These are phyloP conservation scores for Suhomyces atakaporum DNA, from an alignment of 1,139 yeast species.

Conservation along the genomic window DNA sequence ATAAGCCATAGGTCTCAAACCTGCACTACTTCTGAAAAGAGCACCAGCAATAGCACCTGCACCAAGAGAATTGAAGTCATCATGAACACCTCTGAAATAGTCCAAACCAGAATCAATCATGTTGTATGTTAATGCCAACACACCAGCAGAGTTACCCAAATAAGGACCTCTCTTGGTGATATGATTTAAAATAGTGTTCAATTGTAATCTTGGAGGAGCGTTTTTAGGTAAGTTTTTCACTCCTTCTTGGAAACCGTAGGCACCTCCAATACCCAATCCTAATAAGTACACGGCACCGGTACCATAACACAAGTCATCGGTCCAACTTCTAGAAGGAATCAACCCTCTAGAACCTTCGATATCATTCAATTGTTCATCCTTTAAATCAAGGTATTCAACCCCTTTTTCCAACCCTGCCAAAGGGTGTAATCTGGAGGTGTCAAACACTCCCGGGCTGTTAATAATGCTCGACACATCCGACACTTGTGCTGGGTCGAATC, in stretches of 20 bases:
- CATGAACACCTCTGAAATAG: conserved; percentile 83
- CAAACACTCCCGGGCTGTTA: conserved; percentile 63
- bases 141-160: conserved; percentile 94
- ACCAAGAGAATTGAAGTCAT: conserved; percentile 75
- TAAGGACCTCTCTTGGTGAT: conserved; percentile 95
- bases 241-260: conserved; percentile 87
- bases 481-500: conserved; percentile 69
- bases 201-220: conserved; percentile 73
- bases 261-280: conserved; percentile 79
- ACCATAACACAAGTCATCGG: conserved; percentile 96
- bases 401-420: conserved; percentile 90
- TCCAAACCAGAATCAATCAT: conserved; percentile 80
- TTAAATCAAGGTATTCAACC: conserved; percentile 86
- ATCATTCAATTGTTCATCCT: conserved; percentile 67
- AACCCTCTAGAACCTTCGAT: conserved; percentile 88
- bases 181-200: conserved; percentile 88
- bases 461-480: conserved; percentile 65
- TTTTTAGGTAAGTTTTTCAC: conserved; percentile 69
- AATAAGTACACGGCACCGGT: conserved; percentile 90
- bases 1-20: conserved; percentile 83
- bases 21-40: conserved; percentile 81
- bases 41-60: conserved; percentile 97
- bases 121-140: conserved; percentile 85
- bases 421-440: conserved; percentile 81
- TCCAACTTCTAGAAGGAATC: conserved; percentile 94